Conservation (phyloP, 345 rosid genomes). For the Brassica carinata region DNA sequence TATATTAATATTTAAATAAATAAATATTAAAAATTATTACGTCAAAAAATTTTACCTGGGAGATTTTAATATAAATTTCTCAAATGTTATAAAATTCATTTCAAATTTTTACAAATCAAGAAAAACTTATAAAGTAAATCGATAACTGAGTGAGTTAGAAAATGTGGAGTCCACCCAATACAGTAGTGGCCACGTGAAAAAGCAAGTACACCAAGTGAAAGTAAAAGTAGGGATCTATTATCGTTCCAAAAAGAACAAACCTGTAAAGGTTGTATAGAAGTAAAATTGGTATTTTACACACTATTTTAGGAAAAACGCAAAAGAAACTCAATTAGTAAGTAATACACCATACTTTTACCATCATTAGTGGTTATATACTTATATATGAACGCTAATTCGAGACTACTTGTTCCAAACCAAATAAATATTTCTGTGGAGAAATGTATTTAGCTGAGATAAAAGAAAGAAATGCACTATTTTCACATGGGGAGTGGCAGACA, state of each 20-base stretch:
- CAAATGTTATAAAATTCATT: background rate
- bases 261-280: background rate
- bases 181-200: conserved; percentile 24
- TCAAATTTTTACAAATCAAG: background rate
- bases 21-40: background rate
- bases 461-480: background rate
- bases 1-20: too few relatives aligned
- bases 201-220: background rate
- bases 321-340: background rate
- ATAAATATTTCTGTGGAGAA: conserved; percentile 2
- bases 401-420: background rate
- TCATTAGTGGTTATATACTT: background rate
- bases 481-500: conserved; percentile 29
- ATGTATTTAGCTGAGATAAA: background rate
- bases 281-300: background rate
- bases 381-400: background rate
- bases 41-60: background rate
- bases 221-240: background rate
- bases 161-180: conserved; percentile 6
- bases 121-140: background rate
- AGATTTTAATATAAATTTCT: too few relatives aligned
- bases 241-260: background rate
- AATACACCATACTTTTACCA: background rate
- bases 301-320: background rate
- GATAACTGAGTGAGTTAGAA: conserved; percentile 15